A percentile compares a stretch with the other conserved stretches of the same genome.
Conservation (phyloP, 257 asterid genomes). For the Ocimum tenuiflorum region DNA sequence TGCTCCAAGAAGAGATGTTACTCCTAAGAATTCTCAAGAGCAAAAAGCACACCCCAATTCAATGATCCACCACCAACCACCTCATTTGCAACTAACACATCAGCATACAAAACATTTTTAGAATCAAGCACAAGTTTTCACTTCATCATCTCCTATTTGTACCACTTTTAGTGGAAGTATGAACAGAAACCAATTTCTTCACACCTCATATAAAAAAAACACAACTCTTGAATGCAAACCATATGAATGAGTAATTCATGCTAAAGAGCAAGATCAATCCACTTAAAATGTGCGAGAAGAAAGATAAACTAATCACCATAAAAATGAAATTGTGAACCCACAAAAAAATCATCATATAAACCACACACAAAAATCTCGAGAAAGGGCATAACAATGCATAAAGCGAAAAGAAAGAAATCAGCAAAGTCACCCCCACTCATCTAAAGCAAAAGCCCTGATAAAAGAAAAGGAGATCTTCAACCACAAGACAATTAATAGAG, state of each 20-base stretch:
- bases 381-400: neutral
- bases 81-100: too few relatives aligned
- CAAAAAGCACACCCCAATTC: neutral
- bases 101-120: too few relatives aligned
- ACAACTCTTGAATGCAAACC: neutral
- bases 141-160: too few relatives aligned
- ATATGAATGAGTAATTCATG: neutral
- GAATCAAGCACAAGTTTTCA: neutral
- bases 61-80: neutral
- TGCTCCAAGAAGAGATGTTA: neutral
- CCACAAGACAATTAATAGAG: too few relatives aligned
- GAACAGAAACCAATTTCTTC: neutral
- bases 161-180: neutral
- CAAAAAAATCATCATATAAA: too few relatives aligned
- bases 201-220: neutral
- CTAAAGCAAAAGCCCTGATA: neutral
- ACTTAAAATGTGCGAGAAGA: neutral
- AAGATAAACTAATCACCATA: neutral
- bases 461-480: slow-evolving; percentile 4
- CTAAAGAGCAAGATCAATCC: neutral
- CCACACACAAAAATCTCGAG: neutral
- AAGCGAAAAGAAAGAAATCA: neutral
- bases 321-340: too few relatives aligned
- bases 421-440: neutral
- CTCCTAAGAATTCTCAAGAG: neutral